Evolutionary conservation across 2,329 filamentous ascomycete species (phyloP), one percentile per base, ranked within the genome.

Genomic region (Ceratocystis smalleyi): DNA sequence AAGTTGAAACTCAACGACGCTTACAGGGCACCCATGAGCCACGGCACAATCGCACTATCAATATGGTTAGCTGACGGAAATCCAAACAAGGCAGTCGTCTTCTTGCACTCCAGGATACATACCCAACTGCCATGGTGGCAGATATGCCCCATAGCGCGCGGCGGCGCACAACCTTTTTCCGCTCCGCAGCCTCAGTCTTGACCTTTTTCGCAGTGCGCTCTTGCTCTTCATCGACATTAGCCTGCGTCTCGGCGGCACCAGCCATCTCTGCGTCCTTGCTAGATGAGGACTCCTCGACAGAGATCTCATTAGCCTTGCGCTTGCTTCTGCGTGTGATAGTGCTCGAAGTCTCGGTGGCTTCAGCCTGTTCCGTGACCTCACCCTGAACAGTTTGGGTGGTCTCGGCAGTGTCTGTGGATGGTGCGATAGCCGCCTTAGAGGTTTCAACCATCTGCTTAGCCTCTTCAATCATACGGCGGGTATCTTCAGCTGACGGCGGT

Each of bases 71-170:
- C 35, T 15, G 35, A 15, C 35, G 10, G 10, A 40, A 40, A 4
- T 40, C 12, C 3, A 40, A 40, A 5, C 35, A 5, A 40, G 35
- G 35, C 35, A 40, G 30, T 32, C 30, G 35, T 40, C 3, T 40
- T 40, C 35, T 15, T 40, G 12, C 12, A 15, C 35, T 15, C 35
- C 10, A 15, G 43, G 22, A 59, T 51, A 87, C 91, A 78, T 83
- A 97, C 94, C 91, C 91, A 74, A 96, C 82, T 65, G 89, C 89
- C 73, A 96, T 81, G 59, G 89, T 94, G 65, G 90, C 90, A 68
- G 86, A 89, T 63, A 97, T 83, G 66, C 94, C 92, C 68, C 95
- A 81, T 67, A 96, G 78, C 59, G 94, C 90, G 72, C 91, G 84
- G 74, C 86, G 89, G 76, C 89, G 86, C 69, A 96, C 89, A 71